Base-by-base conservation (phyloP, 179 eudicot species). In the Heliamphora pulchella region DNA sequence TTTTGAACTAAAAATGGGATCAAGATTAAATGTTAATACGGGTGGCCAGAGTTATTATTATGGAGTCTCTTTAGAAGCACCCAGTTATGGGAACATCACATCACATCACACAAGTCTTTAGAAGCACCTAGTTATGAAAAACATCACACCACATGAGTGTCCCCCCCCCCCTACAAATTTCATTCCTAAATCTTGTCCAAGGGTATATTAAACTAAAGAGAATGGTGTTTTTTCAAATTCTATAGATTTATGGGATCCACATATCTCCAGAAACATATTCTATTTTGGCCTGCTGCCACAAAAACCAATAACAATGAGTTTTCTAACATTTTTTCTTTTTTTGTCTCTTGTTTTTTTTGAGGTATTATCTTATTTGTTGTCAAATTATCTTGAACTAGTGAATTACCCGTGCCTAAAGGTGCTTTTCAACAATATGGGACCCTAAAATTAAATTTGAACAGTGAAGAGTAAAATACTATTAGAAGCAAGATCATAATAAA, bases 1-100 rank as follows among this genome's bases (percentile, higher is more conserved):
- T 76, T 62, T 75, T 2, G 3, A 44, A 58, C 55, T 18, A 43
- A 17, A 71, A 44, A 4, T 76, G 46, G 65, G 79, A 66, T 77
- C 44, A 11, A 51, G 71, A 61, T 10, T 48, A 63, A 5, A 64
- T 48, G 46, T 58, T 8, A 8, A 17, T 43, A 31, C 43, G 43
- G 5, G 14, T 57, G 9, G 14, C 44, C 39, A 18, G 1, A 44
- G 54, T 44, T 2, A 61, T 11, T 46, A 61, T 46, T 48, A 3
- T 46, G 48, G 67, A 31, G 79, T 43, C 8, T 44, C 31, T 68
- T 13, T 11, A 44, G n/a, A 5, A 47, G 9, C 17, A 8, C 74
- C 72, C 15, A 46, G 15, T 47, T 44, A 46, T 7, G 39, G 46
- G 7, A 69, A 43, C 53, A 69, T 44, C 3, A 59, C 7, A 1